Base-by-base conservation (phyloP, 768 basidiomycete genomes). In the Butyriboletus loyo region DNA sequence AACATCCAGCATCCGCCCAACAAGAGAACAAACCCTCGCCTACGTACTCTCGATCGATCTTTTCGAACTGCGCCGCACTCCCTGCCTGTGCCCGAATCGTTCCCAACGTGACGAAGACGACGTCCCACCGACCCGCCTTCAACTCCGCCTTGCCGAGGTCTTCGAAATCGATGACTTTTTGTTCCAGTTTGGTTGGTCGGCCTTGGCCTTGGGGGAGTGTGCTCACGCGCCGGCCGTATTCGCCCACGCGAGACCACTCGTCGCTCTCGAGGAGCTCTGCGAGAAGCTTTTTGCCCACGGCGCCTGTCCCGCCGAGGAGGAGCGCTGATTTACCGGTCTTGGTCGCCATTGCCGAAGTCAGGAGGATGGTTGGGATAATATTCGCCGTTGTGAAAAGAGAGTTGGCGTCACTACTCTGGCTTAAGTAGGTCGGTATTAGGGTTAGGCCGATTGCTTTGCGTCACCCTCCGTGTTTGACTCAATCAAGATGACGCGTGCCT, bases 61-160 rank as follows among this genome's bases (percentile, higher is more conserved):
- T 87, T 63, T 85, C 84, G 56, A 89, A 92, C 9, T 77, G 77
- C 32, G 77, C 80, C 1, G 78, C 79, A 56, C 84, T 79, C 4
- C 87, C 87, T 0, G 87, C 89, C 15, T 30, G 53, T 15, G 76
- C 79, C 24, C 70, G 75, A 13, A 82, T 84, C 19, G 89, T 91
- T 8, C 89, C 90, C 9, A 92, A 67, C 74, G 87, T 77, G 54
- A 92, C 81, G 61, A 84, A 86, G 0, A 92, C 84, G 21, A 86
- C 83, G 66, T 90, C 87, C 83, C 86, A 89, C 39, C 78, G 80
- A 9, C 75, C 79, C 1, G 78, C 73, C 39, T 75, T 74, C 57
- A 88, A 57, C 6, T 75, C 77, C 3, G 77, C 72, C 40, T 75
- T 74, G 8, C 75, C 76, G 7, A 86, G 60, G 51, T 83, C 84